Conservation (phyloP, 2,329 filamentous ascomycete genomes). For the Aureobasidium sp. region DNA sequence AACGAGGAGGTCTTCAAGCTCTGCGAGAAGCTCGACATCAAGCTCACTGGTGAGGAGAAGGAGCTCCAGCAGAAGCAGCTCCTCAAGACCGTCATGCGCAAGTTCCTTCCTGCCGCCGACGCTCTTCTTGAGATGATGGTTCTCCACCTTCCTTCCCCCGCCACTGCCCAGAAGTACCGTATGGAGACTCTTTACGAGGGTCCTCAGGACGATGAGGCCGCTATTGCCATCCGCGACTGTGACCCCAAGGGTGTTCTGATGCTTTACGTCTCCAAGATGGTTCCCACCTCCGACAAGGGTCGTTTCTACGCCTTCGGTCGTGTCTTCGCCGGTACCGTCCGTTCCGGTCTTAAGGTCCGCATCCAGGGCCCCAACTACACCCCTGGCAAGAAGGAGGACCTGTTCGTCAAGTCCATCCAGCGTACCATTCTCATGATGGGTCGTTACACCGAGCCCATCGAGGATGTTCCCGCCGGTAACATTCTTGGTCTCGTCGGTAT, state of each 20-base stretch:
- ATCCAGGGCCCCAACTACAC: conserved; percentile 99
- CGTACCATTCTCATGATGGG: conserved; percentile 99
- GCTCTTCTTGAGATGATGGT: conserved; percentile 99
- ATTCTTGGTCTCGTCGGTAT: conserved; percentile 99
- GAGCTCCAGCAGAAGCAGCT: conserved; percentile 96
- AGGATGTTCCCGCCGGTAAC: conserved; percentile 98
- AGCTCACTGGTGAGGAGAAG: conserved; percentile 78
- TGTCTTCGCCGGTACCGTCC: conserved; percentile 99
- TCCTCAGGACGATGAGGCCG: conserved; percentile 78
- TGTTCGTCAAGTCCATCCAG: conserved; percentile 99
- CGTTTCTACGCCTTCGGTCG: conserved; percentile 99
- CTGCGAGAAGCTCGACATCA: conserved; percentile 89
- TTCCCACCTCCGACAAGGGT: conserved; percentile 98
- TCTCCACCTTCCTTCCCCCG: conserved; percentile 93
- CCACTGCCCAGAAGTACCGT: conserved; percentile 96
- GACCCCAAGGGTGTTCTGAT: conserved; percentile 97
- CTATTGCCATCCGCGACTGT: conserved; percentile 96
- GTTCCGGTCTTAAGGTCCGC: conserved; percentile 97
- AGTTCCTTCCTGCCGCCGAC: conserved; percentile 97
- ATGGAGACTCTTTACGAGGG: conserved; percentile 98
- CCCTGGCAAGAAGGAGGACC: conserved; percentile 96
- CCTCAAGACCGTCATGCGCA: conserved; percentile 96
- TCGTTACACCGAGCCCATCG: conserved; percentile 96
- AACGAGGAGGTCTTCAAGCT: conserved; percentile 80
- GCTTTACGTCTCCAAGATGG: conserved; percentile 99